Percentiles rank a stretch among this genome's conserved stretches.
Evolutionary conservation across 108 stramenopile species (phyloP).

Genomic region (Licmophora abbreviata): DNA sequence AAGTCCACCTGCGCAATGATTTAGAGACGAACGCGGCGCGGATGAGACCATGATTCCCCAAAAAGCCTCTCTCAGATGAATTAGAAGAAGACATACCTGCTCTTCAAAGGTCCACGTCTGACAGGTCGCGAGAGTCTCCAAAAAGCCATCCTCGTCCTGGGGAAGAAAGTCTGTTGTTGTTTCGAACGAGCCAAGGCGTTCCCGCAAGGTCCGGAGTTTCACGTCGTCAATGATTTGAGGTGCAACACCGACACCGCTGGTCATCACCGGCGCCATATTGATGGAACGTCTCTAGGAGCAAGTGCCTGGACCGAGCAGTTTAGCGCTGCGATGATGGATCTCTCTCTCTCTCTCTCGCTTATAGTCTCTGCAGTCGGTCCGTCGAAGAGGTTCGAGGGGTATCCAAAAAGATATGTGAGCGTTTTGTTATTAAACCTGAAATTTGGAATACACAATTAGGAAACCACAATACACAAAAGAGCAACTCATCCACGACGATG

Average conservation of each 20-base stretch:
- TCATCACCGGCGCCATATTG: conserved; percentile 69
- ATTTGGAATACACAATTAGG: no score
- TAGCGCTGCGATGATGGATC: no score
- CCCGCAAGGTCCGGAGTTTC: conserved; percentile 27
- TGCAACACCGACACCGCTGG: conserved; percentile 39
- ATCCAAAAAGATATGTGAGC: no score
- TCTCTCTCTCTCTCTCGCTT: no score
- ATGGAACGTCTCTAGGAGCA: no score
- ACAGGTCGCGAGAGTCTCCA: conserved; percentile 36
- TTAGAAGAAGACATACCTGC: conserved; percentile 42
- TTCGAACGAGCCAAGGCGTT: conserved; percentile 25
- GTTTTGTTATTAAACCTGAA: no score
- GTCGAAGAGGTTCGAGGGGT: no score
- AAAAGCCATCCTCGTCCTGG: conserved; percentile 42
- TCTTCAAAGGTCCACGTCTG: conserved; percentile 67
- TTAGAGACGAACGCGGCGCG: background rate
- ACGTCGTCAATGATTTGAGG: conserved; percentile 65
- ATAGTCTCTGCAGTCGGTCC: no score
- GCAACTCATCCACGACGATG: no score
- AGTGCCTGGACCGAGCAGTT: no score
- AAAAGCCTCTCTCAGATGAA: conserved; percentile 2
- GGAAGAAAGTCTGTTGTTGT: conserved; percentile 9
- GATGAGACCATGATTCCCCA: background rate
- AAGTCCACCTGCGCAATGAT: conserved; percentile 56
- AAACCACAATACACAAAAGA: no score